These are phyloP conservation scores for Orbilia quercus DNA, from an alignment of 2,329 filamentous ascomycete species.

Conservation along the genomic window DNA sequence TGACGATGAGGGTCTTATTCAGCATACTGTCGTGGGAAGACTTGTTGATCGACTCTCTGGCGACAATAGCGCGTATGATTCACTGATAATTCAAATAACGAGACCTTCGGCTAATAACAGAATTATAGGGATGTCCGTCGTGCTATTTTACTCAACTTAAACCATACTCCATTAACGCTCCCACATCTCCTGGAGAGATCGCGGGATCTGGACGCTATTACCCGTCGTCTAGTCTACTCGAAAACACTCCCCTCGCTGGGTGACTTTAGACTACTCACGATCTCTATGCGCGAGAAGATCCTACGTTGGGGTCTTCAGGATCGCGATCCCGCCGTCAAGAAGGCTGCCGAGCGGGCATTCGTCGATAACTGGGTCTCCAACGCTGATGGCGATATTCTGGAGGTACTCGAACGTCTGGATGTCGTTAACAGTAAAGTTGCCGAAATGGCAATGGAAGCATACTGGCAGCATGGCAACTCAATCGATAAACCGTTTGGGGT, in stretches of 20 bases:
- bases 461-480: slow-evolving; percentile 92
- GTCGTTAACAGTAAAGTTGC: slow-evolving; percentile 91
- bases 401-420: slow-evolving; percentile 93
- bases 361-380: slow-evolving; percentile 98
- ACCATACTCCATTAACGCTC: slow-evolving; percentile 79
- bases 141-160: slow-evolving; percentile 88
- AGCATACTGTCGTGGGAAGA: slow-evolving; percentile 75
- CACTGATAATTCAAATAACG: not conserved
- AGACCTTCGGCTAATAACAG: not conserved
- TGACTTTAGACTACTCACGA: slow-evolving; percentile 91
- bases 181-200: slow-evolving; percentile 90
- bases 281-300: slow-evolving; percentile 94
- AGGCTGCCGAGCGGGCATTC: slow-evolving; percentile 89
- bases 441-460: slow-evolving; percentile 91
- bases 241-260: slow-evolving; percentile 86
- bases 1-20: slow-evolving; percentile 72
- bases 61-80: slow-evolving; percentile 78
- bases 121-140: slow-evolving; percentile 78
- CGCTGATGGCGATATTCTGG: slow-evolving; percentile 84
- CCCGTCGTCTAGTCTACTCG: slow-evolving; percentile 85
- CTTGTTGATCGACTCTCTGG: slow-evolving; percentile 86
- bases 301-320: slow-evolving; percentile 94
- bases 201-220: slow-evolving; percentile 85
- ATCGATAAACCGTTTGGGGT: slow-evolving; percentile 79
- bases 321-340: slow-evolving; percentile 91